Percentiles rank a stretch among this genome's conserved stretches.
Conservation (phyloP, 257 asterid species). For the Ilex asprella region DNA sequence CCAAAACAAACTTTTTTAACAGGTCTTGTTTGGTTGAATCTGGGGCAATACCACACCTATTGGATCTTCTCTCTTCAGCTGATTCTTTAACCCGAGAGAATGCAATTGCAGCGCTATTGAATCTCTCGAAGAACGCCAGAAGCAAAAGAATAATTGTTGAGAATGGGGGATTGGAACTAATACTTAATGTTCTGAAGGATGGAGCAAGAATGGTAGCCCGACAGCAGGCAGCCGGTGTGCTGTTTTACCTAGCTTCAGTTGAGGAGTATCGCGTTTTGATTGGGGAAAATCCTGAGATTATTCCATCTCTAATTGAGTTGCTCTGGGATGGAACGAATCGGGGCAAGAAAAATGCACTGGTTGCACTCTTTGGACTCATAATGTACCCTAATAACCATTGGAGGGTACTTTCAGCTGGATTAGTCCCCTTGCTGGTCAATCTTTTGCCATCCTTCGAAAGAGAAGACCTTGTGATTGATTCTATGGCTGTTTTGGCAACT, state of each 20-base stretch:
- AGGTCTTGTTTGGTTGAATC: conserved; percentile 76
- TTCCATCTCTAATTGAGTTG: conserved; percentile 43
- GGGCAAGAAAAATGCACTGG: conserved; percentile 53
- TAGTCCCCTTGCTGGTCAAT: conserved; percentile 40
- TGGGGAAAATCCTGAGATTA: conserved; percentile 39
- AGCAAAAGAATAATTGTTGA: conserved; percentile 38
- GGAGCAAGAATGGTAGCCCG: conserved; percentile 55
- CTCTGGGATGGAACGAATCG: conserved; percentile 38
- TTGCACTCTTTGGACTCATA: conserved; percentile 50
- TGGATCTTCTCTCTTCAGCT: conserved; percentile 29
- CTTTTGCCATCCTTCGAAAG: conserved; percentile 28
- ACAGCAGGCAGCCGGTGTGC: conserved; percentile 64
- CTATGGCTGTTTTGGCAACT: conserved; percentile 49
- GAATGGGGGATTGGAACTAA: conserved; percentile 39
- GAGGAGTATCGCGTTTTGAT: conserved; percentile 49
- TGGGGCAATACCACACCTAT: conserved; percentile 42
- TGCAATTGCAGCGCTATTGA: conserved; percentile 51
- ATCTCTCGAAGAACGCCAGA: conserved; percentile 45
- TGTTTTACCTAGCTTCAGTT: conserved; percentile 69
- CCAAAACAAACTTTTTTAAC: conserved; percentile 70
- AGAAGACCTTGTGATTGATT: conserved; percentile 52
- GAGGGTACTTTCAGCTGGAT: conserved; percentile 45
- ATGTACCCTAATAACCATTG: conserved; percentile 52
- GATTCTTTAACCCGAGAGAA: conserved; percentile 44
- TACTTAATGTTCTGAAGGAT: conserved; percentile 34